phyloP scores from a whole-genome alignment of 2,329 filamentous ascomycete genomes.

The Colletotrichum noveboracense region DNA sequence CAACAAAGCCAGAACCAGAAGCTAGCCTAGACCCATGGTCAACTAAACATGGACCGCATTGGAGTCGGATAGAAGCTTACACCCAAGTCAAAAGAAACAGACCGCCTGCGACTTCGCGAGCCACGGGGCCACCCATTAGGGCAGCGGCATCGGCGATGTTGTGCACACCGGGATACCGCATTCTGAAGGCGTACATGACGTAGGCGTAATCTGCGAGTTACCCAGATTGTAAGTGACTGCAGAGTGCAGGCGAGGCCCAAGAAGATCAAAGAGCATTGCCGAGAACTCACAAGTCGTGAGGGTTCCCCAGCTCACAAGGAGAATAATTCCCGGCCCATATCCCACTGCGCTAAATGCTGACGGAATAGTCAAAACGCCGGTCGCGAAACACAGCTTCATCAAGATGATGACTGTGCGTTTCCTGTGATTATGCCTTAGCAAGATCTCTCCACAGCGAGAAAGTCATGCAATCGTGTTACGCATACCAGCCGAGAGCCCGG shows the following conservation, averaged over 20 bases:
- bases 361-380: constrained; percentile 30
- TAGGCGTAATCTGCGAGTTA: constrained; percentile 27
- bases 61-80: constrained; percentile 8
- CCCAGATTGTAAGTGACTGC: neutral
- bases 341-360: constrained; percentile 24
- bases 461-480: neutral
- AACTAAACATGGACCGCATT: neutral
- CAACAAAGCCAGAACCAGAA: neutral
- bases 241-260: neutral
- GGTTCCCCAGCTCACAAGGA: neutral
- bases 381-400: constrained; percentile 30
- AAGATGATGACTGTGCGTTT: constrained; percentile 27
- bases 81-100: constrained; percentile 21
- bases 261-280: neutral
- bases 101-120: neutral
- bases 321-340: neutral
- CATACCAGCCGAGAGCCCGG: neutral
- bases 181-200: constrained; percentile 29
- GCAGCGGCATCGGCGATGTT: constrained; percentile 30
- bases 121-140: constrained; percentile 26
- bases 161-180: constrained; percentile 27
- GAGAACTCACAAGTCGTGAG: neutral
- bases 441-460: neutral
- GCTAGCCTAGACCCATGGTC: neutral
- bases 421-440: constrained; percentile 2